Percentiles rank a stretch among this genome's conserved stretches.
Conservation (phyloP, 768 basidiomycete species). For the Hypholoma sublateritium region DNA sequence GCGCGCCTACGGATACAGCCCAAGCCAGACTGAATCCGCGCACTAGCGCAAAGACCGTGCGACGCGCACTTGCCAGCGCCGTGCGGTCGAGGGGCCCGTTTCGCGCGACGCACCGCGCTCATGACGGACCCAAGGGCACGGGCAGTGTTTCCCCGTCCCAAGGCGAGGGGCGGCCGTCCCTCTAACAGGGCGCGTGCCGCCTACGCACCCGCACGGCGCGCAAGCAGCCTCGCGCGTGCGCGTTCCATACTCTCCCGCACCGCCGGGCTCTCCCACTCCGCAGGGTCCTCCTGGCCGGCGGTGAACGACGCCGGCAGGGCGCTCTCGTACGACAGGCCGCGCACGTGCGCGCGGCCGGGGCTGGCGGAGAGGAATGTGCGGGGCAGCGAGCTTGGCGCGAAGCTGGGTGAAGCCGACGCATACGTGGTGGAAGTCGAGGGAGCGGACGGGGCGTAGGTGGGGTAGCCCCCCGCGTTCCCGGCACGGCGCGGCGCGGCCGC, state of each 20-base stretch:
- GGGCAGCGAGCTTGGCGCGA: constrained; percentile 12
- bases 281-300: constrained; percentile 41
- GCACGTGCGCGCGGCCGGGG: constrained; percentile 15
- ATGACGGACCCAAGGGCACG: background rate
- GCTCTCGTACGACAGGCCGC: constrained; percentile 22
- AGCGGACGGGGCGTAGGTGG: background rate
- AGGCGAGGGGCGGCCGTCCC: background rate
- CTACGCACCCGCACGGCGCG: constrained; percentile 9
- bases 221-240: constrained; percentile 48
- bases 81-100: background rate
- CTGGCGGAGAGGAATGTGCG: constrained; percentile 2
- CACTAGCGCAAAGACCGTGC: background rate
- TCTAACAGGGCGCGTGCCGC: background rate
- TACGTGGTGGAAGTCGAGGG: constrained; percentile 15
- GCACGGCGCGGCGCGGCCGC: constrained; percentile 20
- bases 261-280: constrained; percentile 61
- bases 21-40: background rate
- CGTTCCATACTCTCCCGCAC: constrained; percentile 70
- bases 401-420: constrained; percentile 12
- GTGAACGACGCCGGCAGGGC: constrained; percentile 5
- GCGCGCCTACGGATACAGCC: background rate
- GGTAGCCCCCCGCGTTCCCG: constrained; percentile 2
- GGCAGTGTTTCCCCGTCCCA: background rate
- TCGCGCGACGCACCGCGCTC: background rate
- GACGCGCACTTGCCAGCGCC: background rate